Base-by-base conservation (phyloP, 148 eudicot species). In the Simmondsia chinensis region DNA sequence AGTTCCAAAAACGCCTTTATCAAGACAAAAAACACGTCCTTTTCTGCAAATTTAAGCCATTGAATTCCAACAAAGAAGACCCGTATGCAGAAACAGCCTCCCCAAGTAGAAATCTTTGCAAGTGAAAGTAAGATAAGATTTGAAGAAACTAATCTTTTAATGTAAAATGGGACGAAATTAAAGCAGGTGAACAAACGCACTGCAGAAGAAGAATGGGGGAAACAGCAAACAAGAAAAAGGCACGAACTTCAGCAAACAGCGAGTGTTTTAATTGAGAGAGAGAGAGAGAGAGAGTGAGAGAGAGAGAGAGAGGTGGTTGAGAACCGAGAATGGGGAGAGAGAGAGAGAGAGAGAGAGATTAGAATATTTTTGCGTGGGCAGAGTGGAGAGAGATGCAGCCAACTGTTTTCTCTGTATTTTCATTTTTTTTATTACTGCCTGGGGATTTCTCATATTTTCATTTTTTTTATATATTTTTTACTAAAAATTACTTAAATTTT, bases 181-280 rank as follows among this genome's bases (percentile, higher is more conserved):
- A 32, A 48, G 60, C 51, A 59, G 71, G 41, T 66, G 56, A 66
- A 43, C 65, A 42, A 66, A 66, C 36, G 39, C 52, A 24, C 24
- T 46, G 50, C 20, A 20, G 30, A 35, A 7, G 54, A 13, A 49
- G 42, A 33, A 22, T 22, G 29, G 47, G 26, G 26, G 26, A 43
- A 31, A 43, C 47, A 43, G 26, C 6, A n/a, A 34, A 17, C 26
- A 4, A 46, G 8, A 21, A 15, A 31, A 15, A 20, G 40, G 17
- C 40, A 39, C 38, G 28, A 44, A 36, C 16, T 7, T 28, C 6
- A 5, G 18, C 19, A 35, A 49, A 33, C 38, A 40, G 18, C 15
- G 42, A 5, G 9, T 28, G 31, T 28, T 28, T 28, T 28, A 9
- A 5, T 14, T 14, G n/a, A n/a, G n/a, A n/a, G n/a, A n/a, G n/a